Evolutionary conservation across 2,329 filamentous ascomycete species (phyloP).

Genomic region (Fusarium sp.): DNA sequence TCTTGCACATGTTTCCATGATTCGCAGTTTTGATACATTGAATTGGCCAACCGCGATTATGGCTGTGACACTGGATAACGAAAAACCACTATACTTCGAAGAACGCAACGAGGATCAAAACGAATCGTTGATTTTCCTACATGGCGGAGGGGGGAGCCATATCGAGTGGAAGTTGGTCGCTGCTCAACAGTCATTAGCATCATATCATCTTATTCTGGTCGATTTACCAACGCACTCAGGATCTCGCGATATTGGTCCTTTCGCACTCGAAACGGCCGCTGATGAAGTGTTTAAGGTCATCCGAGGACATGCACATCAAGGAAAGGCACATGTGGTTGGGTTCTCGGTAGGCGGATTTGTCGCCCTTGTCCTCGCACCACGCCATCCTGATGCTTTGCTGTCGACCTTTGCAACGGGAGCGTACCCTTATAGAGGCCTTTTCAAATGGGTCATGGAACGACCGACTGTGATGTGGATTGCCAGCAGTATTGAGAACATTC

Average conservation of each 20-base stretch:
- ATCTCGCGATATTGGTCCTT: conserved; percentile 13
- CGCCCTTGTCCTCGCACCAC: conserved; percentile 13
- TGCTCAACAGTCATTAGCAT: conserved; percentile 2
- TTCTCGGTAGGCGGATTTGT: conserved; percentile 51
- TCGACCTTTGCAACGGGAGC: conserved; percentile 25
- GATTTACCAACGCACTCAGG: conserved; percentile 32
- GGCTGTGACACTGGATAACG: background rate
- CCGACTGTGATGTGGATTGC: conserved; percentile 9
- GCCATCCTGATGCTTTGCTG: background rate
- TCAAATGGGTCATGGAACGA: conserved; percentile 28
- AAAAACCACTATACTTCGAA: background rate
- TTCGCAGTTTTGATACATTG: background rate
- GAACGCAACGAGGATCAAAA: conserved; percentile 2
- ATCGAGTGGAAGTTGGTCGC: conserved; percentile 22
- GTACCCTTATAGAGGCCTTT: conserved; percentile 22
- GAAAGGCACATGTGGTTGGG: conserved; percentile 57
- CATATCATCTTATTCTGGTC: conserved; percentile 23
- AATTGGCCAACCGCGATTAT: background rate
- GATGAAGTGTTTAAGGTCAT: conserved; percentile 52
- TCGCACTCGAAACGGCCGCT: conserved; percentile 4
- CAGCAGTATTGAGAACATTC: conserved; percentile 3
- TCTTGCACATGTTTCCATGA: fast-evolving
- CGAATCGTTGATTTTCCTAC: conserved; percentile 20
- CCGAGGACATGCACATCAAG: conserved; percentile 50
- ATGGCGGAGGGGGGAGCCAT: conserved; percentile 20